Conservation (phyloP, 306 rosid species). For the Fragaria nilgerrensis region DNA sequence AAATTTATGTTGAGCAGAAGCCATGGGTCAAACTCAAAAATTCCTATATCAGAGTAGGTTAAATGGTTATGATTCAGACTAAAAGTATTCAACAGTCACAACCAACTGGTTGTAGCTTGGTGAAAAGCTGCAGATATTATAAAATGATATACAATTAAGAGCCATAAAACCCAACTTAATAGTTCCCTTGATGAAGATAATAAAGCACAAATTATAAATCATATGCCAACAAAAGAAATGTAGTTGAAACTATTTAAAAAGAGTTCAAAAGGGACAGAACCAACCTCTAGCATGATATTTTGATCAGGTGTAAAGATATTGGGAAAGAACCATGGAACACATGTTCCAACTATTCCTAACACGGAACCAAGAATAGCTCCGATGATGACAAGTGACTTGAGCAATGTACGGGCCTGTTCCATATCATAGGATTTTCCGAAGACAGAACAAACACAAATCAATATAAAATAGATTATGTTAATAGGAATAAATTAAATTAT, state of each 20-base stretch:
- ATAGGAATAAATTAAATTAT: background rate
- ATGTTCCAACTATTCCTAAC: constrained; percentile 73
- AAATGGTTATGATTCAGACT: background rate
- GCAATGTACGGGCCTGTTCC: constrained; percentile 69
- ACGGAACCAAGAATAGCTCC: constrained; percentile 64
- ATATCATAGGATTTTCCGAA: constrained; percentile 27
- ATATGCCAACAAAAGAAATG: background rate
- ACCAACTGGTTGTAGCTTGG: background rate
- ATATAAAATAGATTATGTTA: background rate
- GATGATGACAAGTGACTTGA: constrained; percentile 67
- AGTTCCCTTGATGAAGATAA: background rate
- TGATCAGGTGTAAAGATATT: constrained; percentile 69
- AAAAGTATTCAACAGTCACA: background rate
- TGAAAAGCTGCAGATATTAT: background rate
- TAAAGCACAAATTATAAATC: background rate
- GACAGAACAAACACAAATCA: constrained; percentile 6
- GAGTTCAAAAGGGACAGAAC: constrained; percentile 29
- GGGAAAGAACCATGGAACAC: constrained; percentile 77
- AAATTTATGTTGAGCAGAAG: background rate
- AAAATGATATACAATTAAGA: background rate
- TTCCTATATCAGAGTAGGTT: background rate
- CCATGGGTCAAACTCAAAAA: background rate
- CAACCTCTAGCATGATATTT: constrained; percentile 69
- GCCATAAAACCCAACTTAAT: background rate
- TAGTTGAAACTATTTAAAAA: background rate